Evolutionary conservation across 805 yeast species (phyloP).

Genomic region (Candida nonsorbophila): DNA sequence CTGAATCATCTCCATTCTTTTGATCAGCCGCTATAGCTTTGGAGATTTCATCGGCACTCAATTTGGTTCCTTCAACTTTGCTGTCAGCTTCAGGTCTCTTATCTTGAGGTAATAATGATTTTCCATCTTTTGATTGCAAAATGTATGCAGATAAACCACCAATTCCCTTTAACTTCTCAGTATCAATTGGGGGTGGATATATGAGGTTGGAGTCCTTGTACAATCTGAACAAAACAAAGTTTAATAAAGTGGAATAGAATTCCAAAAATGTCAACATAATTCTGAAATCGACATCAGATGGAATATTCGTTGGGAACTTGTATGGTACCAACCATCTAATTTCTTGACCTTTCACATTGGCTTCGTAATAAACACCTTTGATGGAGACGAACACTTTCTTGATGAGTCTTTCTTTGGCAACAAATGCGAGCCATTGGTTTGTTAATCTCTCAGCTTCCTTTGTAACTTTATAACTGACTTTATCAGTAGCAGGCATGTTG

Average conservation of each 20-base stretch:
- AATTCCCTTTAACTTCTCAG: constrained; percentile 67
- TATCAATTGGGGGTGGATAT: constrained; percentile 86
- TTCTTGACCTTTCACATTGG: constrained; percentile 84
- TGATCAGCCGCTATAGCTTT: constrained; percentile 50
- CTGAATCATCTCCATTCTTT: constrained; percentile 8
- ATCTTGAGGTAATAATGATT: constrained; percentile 33
- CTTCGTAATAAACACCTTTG: constrained; percentile 95
- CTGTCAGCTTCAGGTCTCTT: constrained; percentile 14
- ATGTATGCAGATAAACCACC: constrained; percentile 87
- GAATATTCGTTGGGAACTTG: constrained; percentile 94
- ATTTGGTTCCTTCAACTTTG: constrained; percentile 25
- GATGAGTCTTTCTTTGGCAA: constrained; percentile 76
- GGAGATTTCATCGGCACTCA: constrained; percentile 37
- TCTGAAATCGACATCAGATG: constrained; percentile 89
- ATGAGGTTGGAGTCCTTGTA: constrained; percentile 81
- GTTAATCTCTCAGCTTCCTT: constrained; percentile 81
- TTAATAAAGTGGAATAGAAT: constrained; percentile 87
- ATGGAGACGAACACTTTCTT: constrained; percentile 92
- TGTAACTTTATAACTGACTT: constrained; percentile 74
- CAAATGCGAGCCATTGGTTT: constrained; percentile 93
- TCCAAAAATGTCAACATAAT: constrained; percentile 96
- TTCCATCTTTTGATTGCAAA: constrained; percentile 48
- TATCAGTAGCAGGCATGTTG: constrained; percentile 89
- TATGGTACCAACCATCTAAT: constrained; percentile 95
- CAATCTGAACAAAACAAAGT: constrained; percentile 79